Evolutionary conservation across 2,329 filamentous ascomycete species (phyloP), one percentile per base, ranked within the genome.

Genomic region (Pseudogymnoascus sp.): DNA sequence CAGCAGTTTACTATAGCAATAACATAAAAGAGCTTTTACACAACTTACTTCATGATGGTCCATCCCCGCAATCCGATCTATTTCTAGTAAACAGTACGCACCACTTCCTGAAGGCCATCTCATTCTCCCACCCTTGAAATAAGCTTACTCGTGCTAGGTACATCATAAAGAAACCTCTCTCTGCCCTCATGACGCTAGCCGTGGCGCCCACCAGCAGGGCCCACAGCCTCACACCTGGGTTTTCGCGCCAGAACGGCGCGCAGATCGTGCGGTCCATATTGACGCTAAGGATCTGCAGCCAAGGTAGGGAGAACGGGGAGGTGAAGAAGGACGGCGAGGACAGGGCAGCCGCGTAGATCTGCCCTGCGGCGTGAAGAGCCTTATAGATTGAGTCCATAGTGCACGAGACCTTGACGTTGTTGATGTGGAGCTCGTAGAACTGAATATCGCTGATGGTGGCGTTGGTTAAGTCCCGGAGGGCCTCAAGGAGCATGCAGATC

Each of bases 141-240:
- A 53, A 53, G 46, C 46, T 53, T 17, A 31, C 46, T 9, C 64
- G 31, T 23, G 62, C 63, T 6, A 66, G 38, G 29, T 66, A 66
- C 42, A 66, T 64, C 50, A 65, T 65, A 56, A 64, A 66, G 35
- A 66, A 66, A 2, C 62, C 60, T 19, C 60, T 63, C 19, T 65
- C 65, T 37, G 65, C 62, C 44, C 59, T 66, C 11, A 44, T 64
- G 21, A 62, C 60, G 2, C 33, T n/a, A 33, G 62, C 59, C 3
- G 65, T 59, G 6, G 64, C 65, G 3, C 64, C 65, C 1, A 66
- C 65, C 2, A 66, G 60, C 29, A 65, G 21, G 13, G 64, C 42
- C 65, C 65, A 66, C 7, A 65, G 37, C 44, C 63, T 44, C 15
- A 66, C 44, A 4, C 65, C 65, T 3, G 65, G 65, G 61, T 65